phyloP scores from a whole-genome alignment of 2,329 filamentous ascomycete genomes.

The Trichoderma atroviride region DNA sequence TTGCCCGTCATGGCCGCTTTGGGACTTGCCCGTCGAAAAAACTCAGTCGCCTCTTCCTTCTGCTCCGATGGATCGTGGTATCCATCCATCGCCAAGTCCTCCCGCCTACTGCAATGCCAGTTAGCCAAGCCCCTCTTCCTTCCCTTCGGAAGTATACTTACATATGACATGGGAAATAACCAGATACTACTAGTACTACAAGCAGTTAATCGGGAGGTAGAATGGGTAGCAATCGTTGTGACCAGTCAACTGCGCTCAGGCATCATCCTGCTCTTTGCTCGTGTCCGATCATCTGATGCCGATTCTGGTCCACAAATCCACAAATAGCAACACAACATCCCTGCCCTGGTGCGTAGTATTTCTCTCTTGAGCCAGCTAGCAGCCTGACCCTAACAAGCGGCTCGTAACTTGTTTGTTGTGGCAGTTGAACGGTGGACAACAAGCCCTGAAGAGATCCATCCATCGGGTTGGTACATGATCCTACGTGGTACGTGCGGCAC shows the following conservation, averaged over 20 bases:
- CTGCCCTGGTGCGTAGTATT: background rate
- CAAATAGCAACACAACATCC: conserved; percentile 11
- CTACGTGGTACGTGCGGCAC: background rate
- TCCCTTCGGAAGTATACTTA: background rate
- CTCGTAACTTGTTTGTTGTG: background rate
- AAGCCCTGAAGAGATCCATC: background rate
- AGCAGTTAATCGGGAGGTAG: background rate
- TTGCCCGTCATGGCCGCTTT: background rate
- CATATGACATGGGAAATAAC: background rate
- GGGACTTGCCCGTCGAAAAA: background rate
- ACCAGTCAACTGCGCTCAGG: conserved; percentile 10
- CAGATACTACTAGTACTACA: background rate
- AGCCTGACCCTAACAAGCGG: background rate
- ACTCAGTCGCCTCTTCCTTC: background rate
- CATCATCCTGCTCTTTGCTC: conserved; percentile 17
- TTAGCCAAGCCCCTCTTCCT: background rate
- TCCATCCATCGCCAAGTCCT: conserved; percentile 20
- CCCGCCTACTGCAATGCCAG: background rate
- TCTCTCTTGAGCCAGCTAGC: background rate
- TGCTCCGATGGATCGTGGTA: conserved; percentile 19
- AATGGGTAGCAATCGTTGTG: background rate
- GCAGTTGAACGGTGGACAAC: background rate
- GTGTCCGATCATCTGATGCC: conserved; percentile 26
- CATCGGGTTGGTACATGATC: background rate
- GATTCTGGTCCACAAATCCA: conserved; percentile 21